phyloP scores from a whole-genome alignment of 1,284 basidiomycete genomes.

The Ceratobasidium theobromae region DNA sequence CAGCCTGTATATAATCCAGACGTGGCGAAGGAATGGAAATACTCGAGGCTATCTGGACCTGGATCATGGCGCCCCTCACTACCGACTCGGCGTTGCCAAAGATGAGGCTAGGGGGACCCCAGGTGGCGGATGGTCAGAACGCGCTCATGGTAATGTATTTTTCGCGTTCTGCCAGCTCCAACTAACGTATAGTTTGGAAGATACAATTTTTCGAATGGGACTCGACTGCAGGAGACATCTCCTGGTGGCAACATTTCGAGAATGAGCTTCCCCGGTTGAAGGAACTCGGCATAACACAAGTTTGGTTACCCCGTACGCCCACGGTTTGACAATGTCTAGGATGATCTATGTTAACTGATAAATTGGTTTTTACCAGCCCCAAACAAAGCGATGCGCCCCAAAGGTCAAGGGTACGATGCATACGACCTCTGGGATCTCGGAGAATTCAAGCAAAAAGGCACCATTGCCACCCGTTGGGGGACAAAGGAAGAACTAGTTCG shows the following conservation, averaged over 20 bases:
- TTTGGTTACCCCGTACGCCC: slow-evolving; percentile 65
- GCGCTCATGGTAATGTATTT: slow-evolving; percentile 3
- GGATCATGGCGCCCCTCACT: slow-evolving; percentile 2
- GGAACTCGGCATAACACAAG: slow-evolving; percentile 79
- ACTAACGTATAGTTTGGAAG: slow-evolving; percentile 64
- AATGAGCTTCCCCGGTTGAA: slow-evolving; percentile 67
- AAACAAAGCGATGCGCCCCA: slow-evolving; percentile 64
- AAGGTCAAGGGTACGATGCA: slow-evolving; percentile 74
- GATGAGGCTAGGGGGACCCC: slow-evolving; percentile 13
- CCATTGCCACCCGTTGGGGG: slow-evolving; percentile 87
- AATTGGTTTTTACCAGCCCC: slow-evolving; percentile 46
- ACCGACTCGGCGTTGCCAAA: slow-evolving; percentile 13
- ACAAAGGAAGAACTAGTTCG: slow-evolving; percentile 76
- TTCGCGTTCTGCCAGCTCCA: slow-evolving; percentile 48
- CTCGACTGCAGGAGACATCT: slow-evolving; percentile 53
- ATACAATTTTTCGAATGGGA: slow-evolving; percentile 87
- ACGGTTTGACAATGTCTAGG: no score
- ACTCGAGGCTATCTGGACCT: not conserved
- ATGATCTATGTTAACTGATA: no score
- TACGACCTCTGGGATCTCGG: slow-evolving; percentile 90
- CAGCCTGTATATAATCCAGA: not conserved
- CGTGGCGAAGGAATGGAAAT: not conserved
- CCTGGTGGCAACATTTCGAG: slow-evolving; percentile 85
- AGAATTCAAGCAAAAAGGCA: slow-evolving; percentile 86
- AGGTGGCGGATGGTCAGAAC: slow-evolving; percentile 18